Conservation (phyloP, 176 grass and related monocot species). For the Oryza punctata region DNA sequence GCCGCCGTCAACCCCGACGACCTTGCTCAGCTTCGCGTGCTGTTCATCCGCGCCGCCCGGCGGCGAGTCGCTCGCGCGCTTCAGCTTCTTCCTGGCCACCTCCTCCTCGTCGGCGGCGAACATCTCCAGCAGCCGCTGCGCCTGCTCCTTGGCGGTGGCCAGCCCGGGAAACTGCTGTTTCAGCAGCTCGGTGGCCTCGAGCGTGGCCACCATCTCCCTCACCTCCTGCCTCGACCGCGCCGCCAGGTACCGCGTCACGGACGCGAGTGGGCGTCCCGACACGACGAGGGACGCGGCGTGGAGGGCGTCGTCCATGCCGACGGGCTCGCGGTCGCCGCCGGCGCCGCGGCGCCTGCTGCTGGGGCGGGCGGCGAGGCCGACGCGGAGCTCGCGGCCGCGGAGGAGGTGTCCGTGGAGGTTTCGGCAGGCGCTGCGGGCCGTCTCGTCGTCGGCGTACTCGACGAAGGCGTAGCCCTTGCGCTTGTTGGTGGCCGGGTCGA, state of each 20-base stretch:
- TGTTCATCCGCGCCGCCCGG: too few species aligned
- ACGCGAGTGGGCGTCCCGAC: background rate
- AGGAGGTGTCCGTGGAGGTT: background rate
- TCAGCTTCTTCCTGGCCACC: conserved; percentile 19
- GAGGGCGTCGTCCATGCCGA: conserved; percentile 42
- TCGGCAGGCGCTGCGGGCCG: background rate
- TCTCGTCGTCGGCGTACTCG: background rate
- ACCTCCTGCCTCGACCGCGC: conserved; percentile 20
- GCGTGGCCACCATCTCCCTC: conserved; percentile 10
- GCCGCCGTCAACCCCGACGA: background rate
- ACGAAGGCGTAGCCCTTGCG: background rate
- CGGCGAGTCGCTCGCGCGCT: background rate
- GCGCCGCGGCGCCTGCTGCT: background rate
- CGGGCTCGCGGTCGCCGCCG: background rate
- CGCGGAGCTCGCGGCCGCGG: background rate
- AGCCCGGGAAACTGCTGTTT: conserved; percentile 12
- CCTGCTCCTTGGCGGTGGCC: conserved; percentile 24
- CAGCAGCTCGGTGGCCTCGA: background rate
- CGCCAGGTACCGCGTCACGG: conserved; percentile 22
- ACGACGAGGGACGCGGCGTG: conserved; percentile 45
- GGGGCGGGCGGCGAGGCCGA: background rate
- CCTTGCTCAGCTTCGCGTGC: background rate
- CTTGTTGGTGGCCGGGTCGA: background rate
- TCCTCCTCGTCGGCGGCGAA: conserved; percentile 13
- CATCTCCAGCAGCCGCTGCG: conserved; percentile 41